Evolutionary conservation across 2,329 filamentous ascomycete genomes (phyloP), one percentile per base, ranked within the genome.

Genomic region (Thyridium curvatum): DNA sequence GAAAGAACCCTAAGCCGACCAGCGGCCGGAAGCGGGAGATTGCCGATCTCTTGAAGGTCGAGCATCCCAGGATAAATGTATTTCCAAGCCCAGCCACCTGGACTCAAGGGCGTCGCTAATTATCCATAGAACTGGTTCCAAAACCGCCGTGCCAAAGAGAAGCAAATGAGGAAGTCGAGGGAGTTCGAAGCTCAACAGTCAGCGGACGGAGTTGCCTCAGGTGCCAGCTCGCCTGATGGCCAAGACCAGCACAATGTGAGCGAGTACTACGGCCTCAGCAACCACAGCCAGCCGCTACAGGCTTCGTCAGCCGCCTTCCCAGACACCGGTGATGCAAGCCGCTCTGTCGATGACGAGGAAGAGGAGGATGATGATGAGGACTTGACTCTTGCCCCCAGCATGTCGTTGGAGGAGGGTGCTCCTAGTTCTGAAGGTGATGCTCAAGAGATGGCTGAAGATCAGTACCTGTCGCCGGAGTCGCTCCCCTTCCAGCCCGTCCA

Each of bases 41-140:
- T 35, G 78, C 78, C 4, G 75, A 81, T 46, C 64, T 69, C 7
- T 77, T 82, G 66, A 67, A 70, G 38, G 72, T 82, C n/a, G 77
- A 82, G 46, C 68, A 78, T 46, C 71, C 77, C 14, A 68, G 77
- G 46, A 81, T 82, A 46, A 82, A 82, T 51, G 78, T 82, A 60
- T 48, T 62, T 61, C 21, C 14, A 21, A 32, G 21, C 12, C 12
- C 14, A 13, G 18, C 39, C 34, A 14, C 12, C n/a, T 28, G 5
- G 32, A 17, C 21, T 34, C 16, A 14, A 21, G 21, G 26, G 8
- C 15, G 29, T 14, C 14, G 42, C 61, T 66, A 52, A 68, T 56
- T 18, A 14, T 14, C 26, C 43, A 9, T 38, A 82, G 78, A 83
- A 83, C 53, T 83, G 79, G 79, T 83, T 83, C 52, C 79, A 83